Conservation (phyloP, 768 basidiomycete species). For the Lyophyllum decastes region DNA sequence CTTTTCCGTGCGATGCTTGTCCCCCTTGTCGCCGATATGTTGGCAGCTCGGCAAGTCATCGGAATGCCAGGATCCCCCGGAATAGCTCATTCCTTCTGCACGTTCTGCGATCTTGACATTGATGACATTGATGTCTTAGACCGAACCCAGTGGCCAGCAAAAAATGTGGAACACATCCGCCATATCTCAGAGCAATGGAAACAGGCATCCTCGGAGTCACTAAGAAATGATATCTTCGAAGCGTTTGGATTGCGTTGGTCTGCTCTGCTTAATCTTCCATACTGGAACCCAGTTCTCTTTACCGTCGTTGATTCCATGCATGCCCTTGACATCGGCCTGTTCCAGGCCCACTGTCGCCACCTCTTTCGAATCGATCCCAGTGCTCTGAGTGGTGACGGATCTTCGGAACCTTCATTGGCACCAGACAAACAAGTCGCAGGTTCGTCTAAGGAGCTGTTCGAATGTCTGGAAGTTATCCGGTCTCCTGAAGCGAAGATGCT, state of each 20-base stretch:
- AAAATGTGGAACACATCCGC: slow-evolving; percentile 17
- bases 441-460: not conserved
- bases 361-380: slow-evolving; percentile 9
- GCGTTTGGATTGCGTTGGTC: slow-evolving; percentile 30
- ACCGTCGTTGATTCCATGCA: slow-evolving; percentile 43
- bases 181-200: slow-evolving; percentile 19
- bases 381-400: not conserved
- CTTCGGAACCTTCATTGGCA: not conserved
- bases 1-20: slow-evolving; percentile 18
- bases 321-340: slow-evolving; percentile 33
- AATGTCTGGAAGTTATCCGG: not conserved
- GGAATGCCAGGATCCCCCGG: not conserved
- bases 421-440: not conserved
- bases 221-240: slow-evolving; percentile 19
- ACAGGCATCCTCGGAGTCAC: slow-evolving; percentile 14
- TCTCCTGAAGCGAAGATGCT: slow-evolving; percentile 4
- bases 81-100: slow-evolving; percentile 10
- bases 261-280: slow-evolving; percentile 33
- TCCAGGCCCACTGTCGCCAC: slow-evolving; percentile 8
- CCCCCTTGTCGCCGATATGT: slow-evolving; percentile 27
- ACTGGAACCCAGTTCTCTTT: slow-evolving; percentile 36
- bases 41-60: slow-evolving; percentile 8
- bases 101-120: not conserved
- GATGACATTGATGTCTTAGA: slow-evolving; percentile 29
- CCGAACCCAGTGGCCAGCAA: slow-evolving; percentile 20